Conservation (phyloP, 805 yeast genomes). For the Cyberlindnera maritima region DNA sequence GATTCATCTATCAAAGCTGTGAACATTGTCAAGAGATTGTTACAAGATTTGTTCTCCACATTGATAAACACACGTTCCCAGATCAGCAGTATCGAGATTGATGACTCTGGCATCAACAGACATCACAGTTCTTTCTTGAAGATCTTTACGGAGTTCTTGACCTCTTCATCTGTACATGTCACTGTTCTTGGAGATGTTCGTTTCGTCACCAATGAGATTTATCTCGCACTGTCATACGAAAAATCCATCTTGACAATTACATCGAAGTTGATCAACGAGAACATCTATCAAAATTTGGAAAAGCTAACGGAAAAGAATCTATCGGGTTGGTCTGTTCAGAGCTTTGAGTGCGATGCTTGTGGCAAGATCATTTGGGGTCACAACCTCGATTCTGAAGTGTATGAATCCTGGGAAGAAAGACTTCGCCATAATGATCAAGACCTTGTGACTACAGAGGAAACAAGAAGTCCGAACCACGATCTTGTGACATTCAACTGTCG, state of each 20-base stretch:
- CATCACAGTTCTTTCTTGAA: slow-evolving; percentile 43
- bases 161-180: slow-evolving; percentile 41
- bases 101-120: slow-evolving; percentile 18
- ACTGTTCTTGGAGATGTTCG: slow-evolving; percentile 60
- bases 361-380: slow-evolving; percentile 73
- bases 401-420: slow-evolving; percentile 55
- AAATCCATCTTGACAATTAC: slow-evolving; percentile 50
- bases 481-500: slow-evolving; percentile 59
- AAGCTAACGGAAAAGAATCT: slow-evolving; percentile 39
- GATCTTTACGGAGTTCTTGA: slow-evolving; percentile 55
- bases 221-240: slow-evolving; percentile 63
- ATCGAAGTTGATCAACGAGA: slow-evolving; percentile 52
- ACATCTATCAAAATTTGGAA: slow-evolving; percentile 47
- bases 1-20: slow-evolving; percentile 21
- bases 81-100: slow-evolving; percentile 20
- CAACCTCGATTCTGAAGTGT: slow-evolving; percentile 46
- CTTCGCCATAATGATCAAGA: slow-evolving; percentile 21
- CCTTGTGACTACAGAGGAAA: background rate
- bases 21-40: slow-evolving; percentile 36
- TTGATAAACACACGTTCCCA: slow-evolving; percentile 33
- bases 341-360: slow-evolving; percentile 70
- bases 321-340: slow-evolving; percentile 63
- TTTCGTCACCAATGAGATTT: slow-evolving; percentile 58
- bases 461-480: slow-evolving; percentile 17
- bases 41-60: slow-evolving; percentile 41